Conservation (phyloP, 1,284 basidiomycete species). For the Limonomyces culmigenus region DNA sequence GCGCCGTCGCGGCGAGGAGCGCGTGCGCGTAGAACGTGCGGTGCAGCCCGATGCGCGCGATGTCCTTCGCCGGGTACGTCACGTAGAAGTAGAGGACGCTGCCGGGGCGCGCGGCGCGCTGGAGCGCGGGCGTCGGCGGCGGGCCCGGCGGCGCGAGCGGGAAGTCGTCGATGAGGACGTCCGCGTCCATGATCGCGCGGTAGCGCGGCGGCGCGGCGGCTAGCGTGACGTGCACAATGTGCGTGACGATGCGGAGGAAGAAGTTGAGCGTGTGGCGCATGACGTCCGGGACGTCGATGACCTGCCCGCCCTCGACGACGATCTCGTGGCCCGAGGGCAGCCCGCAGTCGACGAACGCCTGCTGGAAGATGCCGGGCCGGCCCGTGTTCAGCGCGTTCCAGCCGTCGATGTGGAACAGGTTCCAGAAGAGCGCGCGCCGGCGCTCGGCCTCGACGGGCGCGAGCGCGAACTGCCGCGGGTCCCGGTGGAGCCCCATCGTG, state of each 20-base stretch:
- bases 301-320: constrained; percentile 18
- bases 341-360: constrained; percentile 51
- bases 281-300: constrained; percentile 2
- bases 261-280: constrained; percentile 4
- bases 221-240: too few species aligned
- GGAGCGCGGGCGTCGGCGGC: too few species aligned
- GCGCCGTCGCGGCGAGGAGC: too few species aligned
- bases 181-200: constrained; percentile 39
- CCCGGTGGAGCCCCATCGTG: constrained; percentile 15
- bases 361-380: constrained; percentile 41
- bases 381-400: constrained; percentile 38
- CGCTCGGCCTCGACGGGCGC: constrained; percentile 19
- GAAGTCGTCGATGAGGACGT: too few species aligned
- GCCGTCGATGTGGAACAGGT: constrained; percentile 18
- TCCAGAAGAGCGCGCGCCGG: constrained; percentile 26
- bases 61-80: too few species aligned
- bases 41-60: too few species aligned
- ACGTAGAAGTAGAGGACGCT: too few species aligned
- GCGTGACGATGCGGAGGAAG: constrained; percentile 2
- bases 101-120: constrained; percentile 46
- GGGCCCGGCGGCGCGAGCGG: too few species aligned
- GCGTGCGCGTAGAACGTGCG: too few species aligned
- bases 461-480: constrained; percentile 23
- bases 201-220: constrained; percentile 15
- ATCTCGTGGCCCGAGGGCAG: constrained; percentile 37